Evolutionary conservation across 768 basidiomycete species (phyloP), one percentile per base, ranked within the genome.

Genomic region (Boletus eberwhitei): DNA sequence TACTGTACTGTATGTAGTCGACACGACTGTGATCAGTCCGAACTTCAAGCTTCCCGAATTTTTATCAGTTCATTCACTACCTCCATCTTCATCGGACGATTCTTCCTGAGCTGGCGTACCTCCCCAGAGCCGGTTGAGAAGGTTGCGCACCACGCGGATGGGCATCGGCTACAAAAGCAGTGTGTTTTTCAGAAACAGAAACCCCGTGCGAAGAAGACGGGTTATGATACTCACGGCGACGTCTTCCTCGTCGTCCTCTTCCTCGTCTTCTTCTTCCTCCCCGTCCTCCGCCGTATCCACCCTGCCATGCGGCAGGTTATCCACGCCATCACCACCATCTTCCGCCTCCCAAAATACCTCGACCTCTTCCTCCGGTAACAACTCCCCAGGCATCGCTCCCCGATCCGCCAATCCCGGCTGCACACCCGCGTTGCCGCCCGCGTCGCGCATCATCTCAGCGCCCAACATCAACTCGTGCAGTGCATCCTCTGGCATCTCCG

Each of bases 81-180:
- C 12, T 2, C 13, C 57, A 22, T 45, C 63, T 36, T 66, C 66
- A 13, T 60, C 59, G 9, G 64, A 64, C 12, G 64, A 66, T 21
- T 64, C 62, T 24, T 59, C 57, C 24, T 36, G 56, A 26, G 48
- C 53, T 4, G 42, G 49, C 0, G 46, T 75, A 63, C 68, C 65
- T 37, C 77, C 83, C 80, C 83, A 88, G 58, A 89, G 77, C 9
- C 84, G 71, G 48, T 78, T 79, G 38, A 88, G 54, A 8, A 88
- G 69, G 60, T 83, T 84, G 12, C 84, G 75, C 2, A 87, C 66
- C 8, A 85, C 64, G 2, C 84, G 79, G 22, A 81, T 67, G 11
- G 85, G 84, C 63, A 88, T 71, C 4, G 83, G 78, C 86, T 88
- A 47, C 12, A 48, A n/a, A 48, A 51, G 29, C 8, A 14, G 22